phyloP scores from a whole-genome alignment of 192 early-diverging fungal genomes.

The Rhizophagus clarus region DNA sequence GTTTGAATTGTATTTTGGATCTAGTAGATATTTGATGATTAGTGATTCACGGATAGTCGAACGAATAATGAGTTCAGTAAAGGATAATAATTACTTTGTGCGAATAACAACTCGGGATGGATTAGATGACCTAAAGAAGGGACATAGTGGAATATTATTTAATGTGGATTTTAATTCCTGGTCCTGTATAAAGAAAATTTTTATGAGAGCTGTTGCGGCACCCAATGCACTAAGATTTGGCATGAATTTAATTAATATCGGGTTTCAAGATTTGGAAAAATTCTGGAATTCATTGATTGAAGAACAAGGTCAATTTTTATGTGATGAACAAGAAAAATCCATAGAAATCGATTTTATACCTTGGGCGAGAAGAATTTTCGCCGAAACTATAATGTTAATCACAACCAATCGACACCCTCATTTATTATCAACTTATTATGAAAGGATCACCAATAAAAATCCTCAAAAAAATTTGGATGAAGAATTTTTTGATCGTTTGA shows the following conservation, averaged over 20 bases:
- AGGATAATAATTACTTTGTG: slow-evolving; percentile 15
- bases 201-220: neutral
- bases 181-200: slow-evolving; percentile 13
- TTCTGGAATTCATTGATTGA: neutral
- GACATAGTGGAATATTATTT: neutral
- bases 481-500: slow-evolving; percentile 22
- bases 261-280: slow-evolving; percentile 17
- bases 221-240: neutral
- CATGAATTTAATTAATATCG: neutral
- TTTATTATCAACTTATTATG: slow-evolving; percentile 15
- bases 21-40: slow-evolving; percentile 23
- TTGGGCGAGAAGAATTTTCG: slow-evolving; percentile 16
- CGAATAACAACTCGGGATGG: neutral
- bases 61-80: slow-evolving; percentile 10
- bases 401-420: neutral
- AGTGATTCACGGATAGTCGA: slow-evolving; percentile 7
- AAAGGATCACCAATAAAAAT: neutral
- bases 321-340: neutral
- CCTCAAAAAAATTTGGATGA: slow-evolving; percentile 4
- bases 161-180: slow-evolving; percentile 8
- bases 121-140: slow-evolving; percentile 12
- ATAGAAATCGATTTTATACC: slow-evolving; percentile 12
- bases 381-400: slow-evolving; percentile 2
- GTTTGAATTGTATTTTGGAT: slow-evolving; percentile 16
- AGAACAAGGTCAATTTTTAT: neutral